Percentiles rank a stretch among this genome's conserved stretches.
Conservation (phyloP, 2,329 filamentous ascomycete genomes). For the Orbilia oligospora region DNA sequence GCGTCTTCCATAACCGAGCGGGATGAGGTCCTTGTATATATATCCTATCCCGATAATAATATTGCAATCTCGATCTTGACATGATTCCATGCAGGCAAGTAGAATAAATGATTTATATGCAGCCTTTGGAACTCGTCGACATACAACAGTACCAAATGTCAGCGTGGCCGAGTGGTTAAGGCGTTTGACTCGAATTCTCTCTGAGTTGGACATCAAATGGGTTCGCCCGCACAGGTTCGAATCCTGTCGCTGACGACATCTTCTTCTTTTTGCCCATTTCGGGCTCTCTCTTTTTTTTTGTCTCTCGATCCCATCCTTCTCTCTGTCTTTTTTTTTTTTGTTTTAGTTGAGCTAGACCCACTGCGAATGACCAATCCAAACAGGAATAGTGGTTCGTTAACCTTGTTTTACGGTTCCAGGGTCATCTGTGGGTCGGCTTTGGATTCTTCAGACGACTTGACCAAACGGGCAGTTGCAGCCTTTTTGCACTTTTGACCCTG, state of each 20-base stretch:
- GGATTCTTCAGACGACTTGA: slow-evolving; percentile 9
- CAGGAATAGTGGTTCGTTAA: neutral
- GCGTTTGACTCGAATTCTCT: slow-evolving; percentile 61
- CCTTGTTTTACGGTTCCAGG: slow-evolving; percentile 6
- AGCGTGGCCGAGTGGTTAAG: slow-evolving; percentile 61
- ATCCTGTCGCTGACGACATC: slow-evolving; percentile 61
- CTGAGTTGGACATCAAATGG: slow-evolving; percentile 61
- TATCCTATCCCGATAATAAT: too few relatives aligned
- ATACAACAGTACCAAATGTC: slow-evolving; percentile 42
- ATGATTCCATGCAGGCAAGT: slow-evolving; percentile 1
- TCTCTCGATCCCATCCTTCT: neutral
- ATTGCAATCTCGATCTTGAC: slow-evolving; percentile 29
- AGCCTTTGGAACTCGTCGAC: neutral
- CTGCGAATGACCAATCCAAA: neutral
- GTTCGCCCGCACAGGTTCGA: slow-evolving; percentile 61
- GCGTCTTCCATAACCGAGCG: slow-evolving; percentile 21
- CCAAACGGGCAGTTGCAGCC: slow-evolving; percentile 24
- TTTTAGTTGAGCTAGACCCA: neutral
- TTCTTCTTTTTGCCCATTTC: slow-evolving; percentile 43
- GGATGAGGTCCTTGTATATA: slow-evolving; percentile 27
- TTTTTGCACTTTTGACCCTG: slow-evolving; percentile 25
- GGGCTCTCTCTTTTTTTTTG: neutral
- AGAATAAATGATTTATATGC: slow-evolving; percentile 11
- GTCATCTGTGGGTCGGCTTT: slow-evolving; percentile 19
- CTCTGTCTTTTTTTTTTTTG: neutral